Evolutionary conservation across 176 grass and related monocot genomes (phyloP).

Genomic region (Aegilops bicornis): DNA sequence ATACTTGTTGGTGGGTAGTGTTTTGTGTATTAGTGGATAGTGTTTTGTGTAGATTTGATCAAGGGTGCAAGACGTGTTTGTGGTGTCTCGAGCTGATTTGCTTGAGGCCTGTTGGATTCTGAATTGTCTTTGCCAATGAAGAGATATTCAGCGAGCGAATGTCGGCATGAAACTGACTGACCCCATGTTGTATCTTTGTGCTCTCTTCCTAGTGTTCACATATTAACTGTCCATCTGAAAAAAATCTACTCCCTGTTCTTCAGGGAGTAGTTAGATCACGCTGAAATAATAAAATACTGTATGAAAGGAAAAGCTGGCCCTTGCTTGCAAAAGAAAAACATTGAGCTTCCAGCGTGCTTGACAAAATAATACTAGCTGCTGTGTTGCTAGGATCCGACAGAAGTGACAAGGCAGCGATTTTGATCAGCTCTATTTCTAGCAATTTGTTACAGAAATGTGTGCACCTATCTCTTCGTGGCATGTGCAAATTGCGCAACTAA

Average conservation of each 20-base stretch:
- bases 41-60: background rate
- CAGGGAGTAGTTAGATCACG: background rate
- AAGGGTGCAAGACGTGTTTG: background rate
- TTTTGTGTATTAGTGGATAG: background rate
- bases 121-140: background rate
- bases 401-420: background rate
- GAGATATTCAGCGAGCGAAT: too few species aligned
- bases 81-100: background rate
- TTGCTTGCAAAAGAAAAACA: background rate
- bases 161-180: too few species aligned
- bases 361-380: background rate
- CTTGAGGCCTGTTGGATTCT: background rate
- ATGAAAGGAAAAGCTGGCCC: background rate
- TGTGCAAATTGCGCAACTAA: too few species aligned
- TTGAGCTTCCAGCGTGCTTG: background rate
- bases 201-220: background rate
- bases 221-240: background rate
- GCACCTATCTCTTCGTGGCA: background rate
- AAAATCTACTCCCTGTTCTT: background rate
- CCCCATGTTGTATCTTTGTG: background rate
- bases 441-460: background rate
- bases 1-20: background rate
- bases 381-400: background rate
- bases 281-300: too few species aligned
- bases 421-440: constrained; percentile 1